Evolutionary conservation across 176 grass and related monocot species (phyloP), one percentile per base, ranked within the genome.

Genomic region (Typha latifolia): DNA sequence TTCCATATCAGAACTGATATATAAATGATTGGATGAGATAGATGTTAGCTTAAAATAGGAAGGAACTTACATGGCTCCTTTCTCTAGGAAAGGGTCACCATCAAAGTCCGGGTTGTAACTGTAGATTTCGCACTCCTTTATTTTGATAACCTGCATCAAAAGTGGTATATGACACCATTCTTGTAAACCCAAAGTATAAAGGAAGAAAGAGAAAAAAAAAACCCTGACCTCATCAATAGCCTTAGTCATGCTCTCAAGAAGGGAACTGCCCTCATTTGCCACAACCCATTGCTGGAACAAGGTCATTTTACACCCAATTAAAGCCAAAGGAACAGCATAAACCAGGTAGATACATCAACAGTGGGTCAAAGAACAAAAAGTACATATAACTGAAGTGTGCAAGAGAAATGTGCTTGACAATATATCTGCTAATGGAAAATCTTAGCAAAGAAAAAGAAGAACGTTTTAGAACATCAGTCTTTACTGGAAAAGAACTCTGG

Each of bases 101-200:
- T 99, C 94, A 20, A 84, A 80, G 37, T 99, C 89, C 19, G 89
- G 94, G 56, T 99, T 88, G 61, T 93, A 99, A 79, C 94, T 87
- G 83, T 87, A 93, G 71, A 93, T 90, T 49, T 99, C 94, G 32
- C 78, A 93, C 66, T 99, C 89, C 16, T 83, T 87, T 24, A 99
- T 69, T 64, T 87, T 99, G 62, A 93, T 91, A 64, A 99, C 85
- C 94, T 99, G 63, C 68, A 86, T 67, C 7, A 63, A 37, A 21
- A 23, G 1, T 64, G 50, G 74, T 32, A 29, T 6, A 61, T 72
- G 79, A 23, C 49, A 24, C 14, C 8, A 10, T 22, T 51, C 37
- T 23, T 14, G 13, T 14, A 76, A 21, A 18, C 57, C 43, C 12
- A 32, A 61, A 61, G 1, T 61, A 62, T 21, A 61, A 22, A 49